A percentile compares a stretch with the other conserved stretches of the same genome.
Evolutionary conservation across 331 rosid genomes (phyloP).

Genomic region (Arachis monticola): DNA sequence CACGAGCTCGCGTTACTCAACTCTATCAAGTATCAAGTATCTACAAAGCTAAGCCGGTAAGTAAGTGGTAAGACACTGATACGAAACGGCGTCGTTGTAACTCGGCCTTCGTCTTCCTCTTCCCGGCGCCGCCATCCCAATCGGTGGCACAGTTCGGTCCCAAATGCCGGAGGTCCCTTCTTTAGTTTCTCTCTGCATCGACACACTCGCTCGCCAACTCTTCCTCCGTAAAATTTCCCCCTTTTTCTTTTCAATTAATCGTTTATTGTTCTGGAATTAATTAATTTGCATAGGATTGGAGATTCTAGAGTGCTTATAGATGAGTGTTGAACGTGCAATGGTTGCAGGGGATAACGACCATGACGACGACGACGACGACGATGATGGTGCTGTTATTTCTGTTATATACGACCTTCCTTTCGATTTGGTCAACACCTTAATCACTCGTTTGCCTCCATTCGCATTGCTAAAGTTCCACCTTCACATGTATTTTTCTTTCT

Average conservation of each 20-base stretch:
- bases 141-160: background rate
- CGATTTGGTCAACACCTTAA: conserved; percentile 56
- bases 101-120: background rate
- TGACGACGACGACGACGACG: conserved; percentile 17
- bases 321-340: background rate
- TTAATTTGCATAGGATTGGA: background rate
- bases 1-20: no score
- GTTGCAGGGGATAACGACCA: conserved; percentile 45
- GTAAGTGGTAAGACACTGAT: background rate
- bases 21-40: no score
- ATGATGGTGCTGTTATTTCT: conserved; percentile 41
- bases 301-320: background rate
- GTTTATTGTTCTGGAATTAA: background rate
- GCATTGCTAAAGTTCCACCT: conserved; percentile 54
- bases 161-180: conserved; percentile 65
- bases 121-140: background rate
- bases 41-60: background rate
- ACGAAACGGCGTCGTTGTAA: background rate
- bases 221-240: conserved; percentile 44
- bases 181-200: conserved; percentile 59
- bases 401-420: conserved; percentile 54
- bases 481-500: conserved; percentile 47
- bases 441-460: conserved; percentile 57
- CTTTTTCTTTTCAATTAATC: no score
- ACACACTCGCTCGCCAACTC: conserved; percentile 48